A percentile compares a stretch with the other conserved stretches of the same genome.
phyloP scores from a whole-genome alignment of 129 eudicot genomes.

The Escallonia herrerae region DNA sequence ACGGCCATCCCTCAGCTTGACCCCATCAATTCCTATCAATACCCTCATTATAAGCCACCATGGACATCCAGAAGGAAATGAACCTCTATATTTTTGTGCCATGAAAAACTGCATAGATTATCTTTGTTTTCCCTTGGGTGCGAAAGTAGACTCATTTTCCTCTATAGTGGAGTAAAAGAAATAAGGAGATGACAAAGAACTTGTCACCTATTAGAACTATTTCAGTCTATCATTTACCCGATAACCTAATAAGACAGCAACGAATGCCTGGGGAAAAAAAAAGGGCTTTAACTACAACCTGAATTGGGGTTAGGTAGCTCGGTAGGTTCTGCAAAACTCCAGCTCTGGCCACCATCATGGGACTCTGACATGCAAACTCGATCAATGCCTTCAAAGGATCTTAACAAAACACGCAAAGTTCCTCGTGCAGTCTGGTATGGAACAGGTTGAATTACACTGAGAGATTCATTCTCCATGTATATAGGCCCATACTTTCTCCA shows the following conservation, averaged over 20 bases:
- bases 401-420: constrained; percentile 57
- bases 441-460: constrained; percentile 91
- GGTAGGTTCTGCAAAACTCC: constrained; percentile 79
- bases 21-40: constrained; percentile 82
- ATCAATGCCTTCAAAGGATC: constrained; percentile 70
- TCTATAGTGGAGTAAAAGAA: not conserved
- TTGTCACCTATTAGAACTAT: not conserved
- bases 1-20: constrained; percentile 67
- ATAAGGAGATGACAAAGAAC: not conserved
- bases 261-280: not conserved
- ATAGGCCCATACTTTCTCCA: constrained; percentile 95
- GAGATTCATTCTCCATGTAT: constrained; percentile 47
- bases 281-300: constrained; percentile 35
- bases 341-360: constrained; percentile 72
- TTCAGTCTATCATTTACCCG: not conserved
- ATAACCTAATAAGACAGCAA: not conserved
- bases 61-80: not conserved
- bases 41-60: constrained; percentile 6
- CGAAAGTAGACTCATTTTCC: not conserved
- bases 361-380: constrained; percentile 94
- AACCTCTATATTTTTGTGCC: not conserved
- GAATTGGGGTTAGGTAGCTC: constrained; percentile 93
- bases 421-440: constrained; percentile 87
- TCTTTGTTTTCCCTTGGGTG: not conserved
- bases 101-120: not conserved